These are phyloP conservation scores for Fusarium pseudocircinatum DNA, from an alignment of 2,329 filamentous ascomycete genomes.

Conservation along the genomic window DNA sequence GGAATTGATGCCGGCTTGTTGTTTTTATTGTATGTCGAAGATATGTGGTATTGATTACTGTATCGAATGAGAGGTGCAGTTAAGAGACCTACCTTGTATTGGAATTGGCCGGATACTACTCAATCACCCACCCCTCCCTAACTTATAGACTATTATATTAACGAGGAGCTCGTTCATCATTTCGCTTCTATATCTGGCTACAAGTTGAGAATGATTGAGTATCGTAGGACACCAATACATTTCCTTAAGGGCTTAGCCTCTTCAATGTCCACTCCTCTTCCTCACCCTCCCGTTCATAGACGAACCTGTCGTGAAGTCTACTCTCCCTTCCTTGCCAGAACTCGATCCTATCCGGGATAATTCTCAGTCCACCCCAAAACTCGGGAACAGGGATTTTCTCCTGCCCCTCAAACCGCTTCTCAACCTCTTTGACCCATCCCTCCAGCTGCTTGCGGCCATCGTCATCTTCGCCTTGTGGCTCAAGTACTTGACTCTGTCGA, in stretches of 20 bases:
- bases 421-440: slow-evolving; percentile 77
- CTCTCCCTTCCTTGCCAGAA: slow-evolving; percentile 96
- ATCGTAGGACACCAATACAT: not conserved
- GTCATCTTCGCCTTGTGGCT: slow-evolving; percentile 57
- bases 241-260: slow-evolving; percentile 70
- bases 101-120: not conserved
- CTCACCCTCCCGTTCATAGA: slow-evolving; percentile 72
- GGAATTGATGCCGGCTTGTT: not conserved
- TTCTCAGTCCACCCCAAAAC: slow-evolving; percentile 92
- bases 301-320: slow-evolving; percentile 92
- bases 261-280: slow-evolving; percentile 69
- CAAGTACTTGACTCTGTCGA: slow-evolving; percentile 82
- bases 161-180: not conserved
- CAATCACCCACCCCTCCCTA: not conserved
- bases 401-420: slow-evolving; percentile 76
- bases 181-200: not conserved
- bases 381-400: slow-evolving; percentile 89
- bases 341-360: slow-evolving; percentile 87
- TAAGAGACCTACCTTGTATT: not conserved
- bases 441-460: slow-evolving; percentile 81
- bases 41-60: not conserved
- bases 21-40: not conserved
- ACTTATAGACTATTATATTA: not conserved
- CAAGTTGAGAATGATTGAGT: not conserved
- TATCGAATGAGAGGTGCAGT: not conserved